These are phyloP conservation scores for Gossypium schwendimanii DNA, from an alignment of 441 rosid species.

Conservation along the genomic window DNA sequence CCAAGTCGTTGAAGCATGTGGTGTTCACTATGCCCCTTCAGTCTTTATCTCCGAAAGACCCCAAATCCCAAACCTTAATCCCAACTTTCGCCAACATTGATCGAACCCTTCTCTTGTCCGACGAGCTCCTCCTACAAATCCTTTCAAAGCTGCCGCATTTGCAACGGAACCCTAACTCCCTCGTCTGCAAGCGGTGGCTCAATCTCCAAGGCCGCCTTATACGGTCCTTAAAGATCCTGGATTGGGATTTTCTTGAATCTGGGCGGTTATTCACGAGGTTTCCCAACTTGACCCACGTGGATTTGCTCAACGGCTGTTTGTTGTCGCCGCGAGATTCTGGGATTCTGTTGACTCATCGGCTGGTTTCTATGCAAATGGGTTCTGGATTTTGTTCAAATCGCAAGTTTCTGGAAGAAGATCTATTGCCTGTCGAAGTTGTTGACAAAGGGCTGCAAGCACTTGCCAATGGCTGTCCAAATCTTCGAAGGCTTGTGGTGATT, in stretches of 20 bases:
- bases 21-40: slow-evolving; percentile 50
- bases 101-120: slow-evolving; percentile 57
- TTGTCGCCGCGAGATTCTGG: slow-evolving; percentile 34
- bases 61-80: slow-evolving; percentile 38
- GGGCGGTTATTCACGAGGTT: slow-evolving; percentile 46
- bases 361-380: slow-evolving; percentile 33
- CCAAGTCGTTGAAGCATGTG: slow-evolving; percentile 44
- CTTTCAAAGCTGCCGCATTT: slow-evolving; percentile 40
- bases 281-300: slow-evolving; percentile 53
- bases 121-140: slow-evolving; percentile 47
- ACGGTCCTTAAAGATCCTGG: slow-evolving; percentile 39
- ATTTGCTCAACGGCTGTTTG: slow-evolving; percentile 46
- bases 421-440: slow-evolving; percentile 34
- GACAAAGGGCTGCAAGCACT: slow-evolving; percentile 45
- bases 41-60: slow-evolving; percentile 37
- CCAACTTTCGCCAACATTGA: slow-evolving; percentile 39
- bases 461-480: slow-evolving; percentile 48
- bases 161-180: slow-evolving; percentile 43
- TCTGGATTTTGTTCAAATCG: slow-evolving; percentile 30
- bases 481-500: slow-evolving; percentile 44
- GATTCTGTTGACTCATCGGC: slow-evolving; percentile 36
- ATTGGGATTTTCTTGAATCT: slow-evolving; percentile 55
- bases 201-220: slow-evolving; percentile 56
- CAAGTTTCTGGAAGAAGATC: slow-evolving; percentile 32
- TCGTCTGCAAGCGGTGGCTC: slow-evolving; percentile 64